Conservation (phyloP, 2,329 filamentous ascomycete species). For the Botrytis porri region DNA sequence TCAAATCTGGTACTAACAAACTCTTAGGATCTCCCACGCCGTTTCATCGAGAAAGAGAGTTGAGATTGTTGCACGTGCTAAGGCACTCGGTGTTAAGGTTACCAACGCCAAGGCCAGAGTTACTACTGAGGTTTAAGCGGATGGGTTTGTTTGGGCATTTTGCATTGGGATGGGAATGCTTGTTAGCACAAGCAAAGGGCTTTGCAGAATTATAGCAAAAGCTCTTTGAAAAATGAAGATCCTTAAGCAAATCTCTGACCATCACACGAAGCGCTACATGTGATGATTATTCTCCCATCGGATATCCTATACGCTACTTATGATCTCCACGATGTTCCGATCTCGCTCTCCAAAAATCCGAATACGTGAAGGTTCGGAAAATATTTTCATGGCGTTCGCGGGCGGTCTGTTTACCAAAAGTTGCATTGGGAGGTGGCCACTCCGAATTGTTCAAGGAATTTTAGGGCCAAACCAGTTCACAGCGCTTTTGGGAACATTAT, state of each 20-base stretch:
- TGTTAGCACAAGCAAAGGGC: conserved; percentile 36
- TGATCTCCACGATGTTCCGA: not conserved
- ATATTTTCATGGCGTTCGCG: not conserved
- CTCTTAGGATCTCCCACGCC: conserved; percentile 84
- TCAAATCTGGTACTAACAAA: conserved; percentile 20
- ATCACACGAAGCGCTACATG: conserved; percentile 14
- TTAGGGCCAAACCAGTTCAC: not conserved
- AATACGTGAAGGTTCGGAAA: not conserved
- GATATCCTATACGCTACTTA: not conserved
- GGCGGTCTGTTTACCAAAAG: conserved; percentile 1
- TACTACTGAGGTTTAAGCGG: conserved; percentile 77
- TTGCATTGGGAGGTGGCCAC: not conserved
- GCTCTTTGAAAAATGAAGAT: conserved; percentile 39
- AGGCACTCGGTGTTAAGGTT: conserved; percentile 99
- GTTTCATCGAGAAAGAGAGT: conserved; percentile 98
- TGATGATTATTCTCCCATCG: conserved; percentile 12
- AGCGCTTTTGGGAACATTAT: not conserved
- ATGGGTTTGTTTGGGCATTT: conserved; percentile 36
- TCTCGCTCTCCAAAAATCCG: not conserved
- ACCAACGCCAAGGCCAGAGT: conserved; percentile 99
- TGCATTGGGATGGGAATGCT: conserved; percentile 38
- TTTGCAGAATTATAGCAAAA: conserved; percentile 36
- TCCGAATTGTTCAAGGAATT: not conserved
- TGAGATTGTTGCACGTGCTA: conserved; percentile 94
- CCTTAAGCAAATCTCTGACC: conserved; percentile 24